Conservation (phyloP, 2,329 filamentous ascomycete species). For the Fusarium devonianum region DNA sequence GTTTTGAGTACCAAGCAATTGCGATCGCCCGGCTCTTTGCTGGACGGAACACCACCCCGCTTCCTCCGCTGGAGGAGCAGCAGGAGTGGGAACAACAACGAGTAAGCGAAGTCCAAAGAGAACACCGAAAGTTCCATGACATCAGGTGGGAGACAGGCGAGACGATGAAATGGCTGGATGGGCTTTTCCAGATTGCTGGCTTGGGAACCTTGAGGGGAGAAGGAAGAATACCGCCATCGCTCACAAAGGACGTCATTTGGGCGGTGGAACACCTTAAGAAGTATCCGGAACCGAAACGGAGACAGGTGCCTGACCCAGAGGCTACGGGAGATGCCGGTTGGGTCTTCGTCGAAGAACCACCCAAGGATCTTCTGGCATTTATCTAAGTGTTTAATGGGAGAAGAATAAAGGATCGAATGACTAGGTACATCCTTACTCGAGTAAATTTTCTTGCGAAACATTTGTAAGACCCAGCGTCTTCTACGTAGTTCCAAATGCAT, state of each 20-base stretch:
- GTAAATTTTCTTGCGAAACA: too few relatives aligned
- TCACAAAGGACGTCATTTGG: slow-evolving; percentile 54
- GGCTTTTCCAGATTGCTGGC: slow-evolving; percentile 58
- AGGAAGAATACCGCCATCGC: slow-evolving; percentile 54
- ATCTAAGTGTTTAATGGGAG: slow-evolving; percentile 2
- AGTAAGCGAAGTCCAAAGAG: slow-evolving; percentile 37
- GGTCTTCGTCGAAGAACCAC: slow-evolving; percentile 19
- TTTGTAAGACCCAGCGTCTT: too few relatives aligned
- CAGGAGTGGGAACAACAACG: slow-evolving; percentile 56
- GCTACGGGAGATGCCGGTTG: slow-evolving; percentile 3
- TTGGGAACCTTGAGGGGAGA: slow-evolving; percentile 56
- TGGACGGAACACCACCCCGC: slow-evolving; percentile 46
- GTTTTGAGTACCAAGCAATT: slow-evolving; percentile 64
- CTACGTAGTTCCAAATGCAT: too few relatives aligned
- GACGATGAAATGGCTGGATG: slow-evolving; percentile 55
- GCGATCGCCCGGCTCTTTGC: slow-evolving; percentile 59
- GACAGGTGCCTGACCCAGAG: not conserved
- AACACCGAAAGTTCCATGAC: slow-evolving; percentile 59
- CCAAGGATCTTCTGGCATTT: slow-evolving; percentile 18
- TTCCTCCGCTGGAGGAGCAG: slow-evolving; percentile 52
- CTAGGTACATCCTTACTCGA: too few relatives aligned
- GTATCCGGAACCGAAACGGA: slow-evolving; percentile 50
- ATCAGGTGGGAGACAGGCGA: slow-evolving; percentile 61
- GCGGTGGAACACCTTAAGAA: slow-evolving; percentile 57
- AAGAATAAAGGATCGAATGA: too few relatives aligned